phyloP scores from a whole-genome alignment of 108 stramenopile species.

The Nitzschia inconspicua region DNA sequence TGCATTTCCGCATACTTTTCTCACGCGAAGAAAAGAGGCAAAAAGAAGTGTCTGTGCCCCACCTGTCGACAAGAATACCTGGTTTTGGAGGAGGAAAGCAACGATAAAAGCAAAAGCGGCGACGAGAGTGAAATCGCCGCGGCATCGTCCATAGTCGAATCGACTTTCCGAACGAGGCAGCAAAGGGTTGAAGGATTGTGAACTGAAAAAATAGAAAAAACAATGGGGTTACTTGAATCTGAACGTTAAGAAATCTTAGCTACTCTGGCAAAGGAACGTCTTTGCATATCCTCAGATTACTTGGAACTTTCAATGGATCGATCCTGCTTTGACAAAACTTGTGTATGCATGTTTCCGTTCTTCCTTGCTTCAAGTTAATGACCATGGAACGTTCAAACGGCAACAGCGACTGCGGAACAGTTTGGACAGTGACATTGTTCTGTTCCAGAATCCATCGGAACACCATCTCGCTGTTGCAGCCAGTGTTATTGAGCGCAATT shows the following conservation, averaged over 20 bases:
- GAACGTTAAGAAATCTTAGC: too few species aligned
- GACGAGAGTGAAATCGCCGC: not conserved
- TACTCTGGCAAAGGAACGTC: too few species aligned
- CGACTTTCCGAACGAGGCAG: not conserved
- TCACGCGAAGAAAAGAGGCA: too few species aligned
- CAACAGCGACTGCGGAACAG: slow-evolving; percentile 1
- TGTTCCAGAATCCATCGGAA: slow-evolving; percentile 2
- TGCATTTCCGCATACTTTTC: too few species aligned
- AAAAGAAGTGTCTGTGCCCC: too few species aligned
- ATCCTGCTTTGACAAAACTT: slow-evolving; percentile 1
- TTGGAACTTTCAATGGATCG: not conserved
- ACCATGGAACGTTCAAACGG: slow-evolving; percentile 4
- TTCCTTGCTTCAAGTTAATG: not conserved
- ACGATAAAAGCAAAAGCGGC: too few species aligned
- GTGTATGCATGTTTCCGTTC: not conserved
- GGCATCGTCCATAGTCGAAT: not conserved
- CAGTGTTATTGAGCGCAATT: not conserved
- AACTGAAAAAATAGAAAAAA: not conserved
- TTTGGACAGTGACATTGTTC: not conserved
- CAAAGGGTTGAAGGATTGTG: not conserved
- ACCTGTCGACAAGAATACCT: too few species aligned
- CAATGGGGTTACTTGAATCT: not conserved
- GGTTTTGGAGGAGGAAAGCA: too few species aligned
- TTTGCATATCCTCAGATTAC: not conserved
- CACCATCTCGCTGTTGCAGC: slow-evolving; percentile 8